Evolutionary conservation across 2,329 filamentous ascomycete genomes (phyloP), one percentile per base, ranked within the genome.

Genomic region (Rutstroemia sp.): DNA sequence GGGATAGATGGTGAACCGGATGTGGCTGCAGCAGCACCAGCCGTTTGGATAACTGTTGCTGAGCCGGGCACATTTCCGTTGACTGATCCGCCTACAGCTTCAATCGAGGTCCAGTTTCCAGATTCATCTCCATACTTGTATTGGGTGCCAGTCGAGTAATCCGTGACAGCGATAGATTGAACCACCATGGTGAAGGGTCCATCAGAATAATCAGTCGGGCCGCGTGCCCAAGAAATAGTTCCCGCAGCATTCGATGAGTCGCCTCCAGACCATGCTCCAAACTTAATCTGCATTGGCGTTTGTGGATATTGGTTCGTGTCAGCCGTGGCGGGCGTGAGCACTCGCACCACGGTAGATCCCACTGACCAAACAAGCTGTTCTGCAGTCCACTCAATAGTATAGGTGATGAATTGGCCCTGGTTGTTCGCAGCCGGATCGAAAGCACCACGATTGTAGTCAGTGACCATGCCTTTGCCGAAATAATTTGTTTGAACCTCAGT

Each of bases 401-500:
- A 99, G 9, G 85, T 96, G 71, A 92, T 86, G 72, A 87, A 96
- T 38, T 79, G 72, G 50, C 77, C 77, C 70, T 96, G 91, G 61
- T 87, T 94, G 65, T 79, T 74, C 60, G 76, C 62, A 67, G 85
- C 76, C 4, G 82, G 74, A 71, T 95, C 89, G 71, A 90, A 92
- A 58, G 88, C 85, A 60, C 90, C 92, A 56, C 94, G 87, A 74
- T 95, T 90, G 76, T 92, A 95, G n/a, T 81, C 81, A 30, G 81
- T 86, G 0, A 90, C 92, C 64, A 88, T 80, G 53, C 92, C 94
- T 73, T 97, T 96, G 71, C 91, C 90, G 66, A 99, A 99, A 75
- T 95, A 99, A 74, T 99, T 99, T 65, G 85, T 88, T 73, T 99
- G 94, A n/a, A 96, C 88, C 71, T 95, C 79, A 57, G 77, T 75